Percentiles rank a stretch among this genome's conserved stretches.
phyloP scores from a whole-genome alignment of 2,329 filamentous ascomycete genomes.

The Fusarium incarnatum region DNA sequence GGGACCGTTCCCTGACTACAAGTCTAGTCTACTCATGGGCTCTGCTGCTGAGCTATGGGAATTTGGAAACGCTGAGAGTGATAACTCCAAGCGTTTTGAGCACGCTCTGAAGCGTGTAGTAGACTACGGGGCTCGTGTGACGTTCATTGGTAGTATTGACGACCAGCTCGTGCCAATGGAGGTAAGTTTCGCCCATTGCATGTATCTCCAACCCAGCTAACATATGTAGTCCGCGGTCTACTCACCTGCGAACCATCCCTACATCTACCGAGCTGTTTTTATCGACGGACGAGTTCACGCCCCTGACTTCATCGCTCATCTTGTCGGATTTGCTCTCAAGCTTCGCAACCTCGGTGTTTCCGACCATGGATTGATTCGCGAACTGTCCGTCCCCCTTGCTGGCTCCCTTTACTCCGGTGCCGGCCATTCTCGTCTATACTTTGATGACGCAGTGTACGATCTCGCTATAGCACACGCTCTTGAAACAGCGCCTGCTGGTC shows the following conservation, averaged over 20 bases:
- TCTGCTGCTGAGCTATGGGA: constrained; percentile 96
- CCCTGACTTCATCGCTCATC: constrained; percentile 91
- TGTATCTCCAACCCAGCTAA: constrained; percentile 31
- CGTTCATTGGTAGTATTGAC: constrained; percentile 94
- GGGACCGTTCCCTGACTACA: constrained; percentile 92
- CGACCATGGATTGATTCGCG: constrained; percentile 92
- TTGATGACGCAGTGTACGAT: constrained; percentile 87
- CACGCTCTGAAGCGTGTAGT: constrained; percentile 79
- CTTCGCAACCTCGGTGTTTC: constrained; percentile 92
- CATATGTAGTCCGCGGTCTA: constrained; percentile 81
- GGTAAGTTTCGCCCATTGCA: constrained; percentile 58
- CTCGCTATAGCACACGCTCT: constrained; percentile 79
- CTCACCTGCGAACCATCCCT: constrained; percentile 85
- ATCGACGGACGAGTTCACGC: constrained; percentile 93
- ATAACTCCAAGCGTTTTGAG: constrained; percentile 85
- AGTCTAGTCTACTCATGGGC: constrained; percentile 87
- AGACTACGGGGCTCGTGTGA: constrained; percentile 82
- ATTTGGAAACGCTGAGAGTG: constrained; percentile 84
- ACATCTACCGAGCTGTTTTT: constrained; percentile 95
- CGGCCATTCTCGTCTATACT: constrained; percentile 93
- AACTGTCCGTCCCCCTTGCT: constrained; percentile 87
- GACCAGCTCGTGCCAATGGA: constrained; percentile 96
- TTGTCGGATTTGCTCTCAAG: constrained; percentile 93
- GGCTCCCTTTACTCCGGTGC: constrained; percentile 93
- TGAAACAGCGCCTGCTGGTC: constrained; percentile 71